Conservation (phyloP, 768 basidiomycete species). For the Lentinula aciculospora region DNA sequence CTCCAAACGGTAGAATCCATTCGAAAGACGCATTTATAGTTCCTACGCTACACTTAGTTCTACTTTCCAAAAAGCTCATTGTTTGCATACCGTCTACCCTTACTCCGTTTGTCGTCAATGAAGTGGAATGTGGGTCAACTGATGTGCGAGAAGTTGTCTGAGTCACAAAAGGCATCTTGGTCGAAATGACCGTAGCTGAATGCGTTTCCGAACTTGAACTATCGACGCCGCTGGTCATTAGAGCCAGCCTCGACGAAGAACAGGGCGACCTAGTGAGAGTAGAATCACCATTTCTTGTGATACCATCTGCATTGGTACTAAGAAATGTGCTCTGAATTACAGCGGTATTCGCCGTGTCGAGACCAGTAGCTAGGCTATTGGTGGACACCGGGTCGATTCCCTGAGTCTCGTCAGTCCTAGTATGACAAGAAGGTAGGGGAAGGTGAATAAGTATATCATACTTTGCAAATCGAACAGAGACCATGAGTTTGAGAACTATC, state of each 20-base stretch:
- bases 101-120: background rate
- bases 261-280: background rate
- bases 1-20: background rate
- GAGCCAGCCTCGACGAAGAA: background rate
- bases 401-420: background rate
- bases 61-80: background rate
- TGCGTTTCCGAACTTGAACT: background rate
- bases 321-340: background rate
- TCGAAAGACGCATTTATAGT: background rate
- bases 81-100: slow-evolving; percentile 1
- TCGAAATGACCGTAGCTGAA: background rate
- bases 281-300: background rate
- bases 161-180: background rate
- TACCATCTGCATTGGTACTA: background rate
- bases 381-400: background rate
- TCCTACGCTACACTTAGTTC: background rate
- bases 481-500: background rate
- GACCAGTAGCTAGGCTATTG: background rate
- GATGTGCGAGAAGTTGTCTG: background rate
- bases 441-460: background rate
- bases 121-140: background rate
- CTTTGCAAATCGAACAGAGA: background rate
- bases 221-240: background rate
- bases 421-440: background rate
- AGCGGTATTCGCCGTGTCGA: background rate